Percentiles rank a stretch among this genome's conserved stretches.
phyloP scores from a whole-genome alignment of 768 basidiomycete genomes.

The Russula dissimulans region DNA sequence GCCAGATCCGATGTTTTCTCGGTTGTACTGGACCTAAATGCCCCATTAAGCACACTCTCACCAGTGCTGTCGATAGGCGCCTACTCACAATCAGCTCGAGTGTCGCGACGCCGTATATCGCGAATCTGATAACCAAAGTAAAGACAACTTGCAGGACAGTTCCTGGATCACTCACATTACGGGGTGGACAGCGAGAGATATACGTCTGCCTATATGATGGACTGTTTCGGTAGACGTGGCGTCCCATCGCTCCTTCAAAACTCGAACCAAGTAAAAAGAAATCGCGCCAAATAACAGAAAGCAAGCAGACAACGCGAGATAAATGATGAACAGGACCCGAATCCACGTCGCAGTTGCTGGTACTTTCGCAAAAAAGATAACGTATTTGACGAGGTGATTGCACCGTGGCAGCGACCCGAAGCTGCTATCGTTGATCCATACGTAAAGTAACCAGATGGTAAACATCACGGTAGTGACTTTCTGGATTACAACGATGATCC shows the following conservation, averaged over 20 bases:
- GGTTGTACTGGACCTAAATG: background rate
- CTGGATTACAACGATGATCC: background rate
- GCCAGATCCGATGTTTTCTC: background rate
- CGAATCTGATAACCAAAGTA: background rate
- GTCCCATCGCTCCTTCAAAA: too few relatives aligned
- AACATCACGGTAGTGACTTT: background rate
- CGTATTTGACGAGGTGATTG: slow-evolving; percentile 3
- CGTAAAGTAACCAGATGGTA: slow-evolving; percentile 1
- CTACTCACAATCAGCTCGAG: slow-evolving; percentile 4
- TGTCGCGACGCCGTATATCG: background rate
- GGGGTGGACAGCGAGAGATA: too few relatives aligned
- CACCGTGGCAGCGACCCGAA: slow-evolving; percentile 6
- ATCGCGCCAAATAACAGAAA: background rate
- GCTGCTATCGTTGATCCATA: background rate
- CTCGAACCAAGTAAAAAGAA: background rate
- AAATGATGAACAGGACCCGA: background rate
- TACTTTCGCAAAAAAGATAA: background rate
- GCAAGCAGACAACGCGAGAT: background rate
- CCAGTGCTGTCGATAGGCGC: background rate
- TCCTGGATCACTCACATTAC: too few relatives aligned
- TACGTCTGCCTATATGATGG: too few relatives aligned
- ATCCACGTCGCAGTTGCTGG: background rate
- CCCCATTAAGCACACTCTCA: background rate
- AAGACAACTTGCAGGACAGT: too few relatives aligned
- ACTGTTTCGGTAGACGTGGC: too few relatives aligned